A percentile compares a stretch with the other conserved stretches of the same genome.
Conservation (phyloP, 208 protist species). For the Wallacemonas collosoma region DNA sequence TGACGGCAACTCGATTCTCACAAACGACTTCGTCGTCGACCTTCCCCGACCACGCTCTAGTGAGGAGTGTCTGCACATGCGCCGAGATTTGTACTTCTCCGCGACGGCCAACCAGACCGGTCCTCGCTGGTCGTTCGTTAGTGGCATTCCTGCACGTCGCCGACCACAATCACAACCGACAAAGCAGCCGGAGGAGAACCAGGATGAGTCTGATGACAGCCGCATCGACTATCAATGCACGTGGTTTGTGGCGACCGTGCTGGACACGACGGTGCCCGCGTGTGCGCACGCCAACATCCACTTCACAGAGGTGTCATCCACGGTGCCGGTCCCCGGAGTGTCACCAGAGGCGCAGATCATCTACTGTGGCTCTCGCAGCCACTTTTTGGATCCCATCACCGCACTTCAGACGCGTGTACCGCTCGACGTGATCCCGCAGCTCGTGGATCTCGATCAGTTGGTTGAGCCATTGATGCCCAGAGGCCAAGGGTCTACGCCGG, state of each 20-base stretch:
- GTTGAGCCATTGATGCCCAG: conserved; percentile 1
- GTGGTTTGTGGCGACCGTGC: conserved; percentile 14
- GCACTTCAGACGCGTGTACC: conserved; percentile 40
- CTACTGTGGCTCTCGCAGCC: conserved; percentile 46
- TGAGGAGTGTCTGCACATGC: conserved; percentile 13
- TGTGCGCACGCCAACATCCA: background rate
- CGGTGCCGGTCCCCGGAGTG: background rate
- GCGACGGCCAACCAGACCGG: background rate
- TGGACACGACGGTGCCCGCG: background rate
- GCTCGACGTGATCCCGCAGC: conserved; percentile 25
- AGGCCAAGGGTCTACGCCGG: background rate
- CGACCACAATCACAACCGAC: background rate
- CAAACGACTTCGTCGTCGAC: conserved; percentile 2
- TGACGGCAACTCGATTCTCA: background rate
- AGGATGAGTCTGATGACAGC: background rate
- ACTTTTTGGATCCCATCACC: conserved; percentile 47
- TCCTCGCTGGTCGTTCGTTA: conserved; percentile 13
- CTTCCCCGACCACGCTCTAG: conserved; percentile 7
- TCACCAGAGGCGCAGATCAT: conserved; percentile 17
- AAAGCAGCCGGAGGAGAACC: background rate
- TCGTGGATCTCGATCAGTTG: conserved; percentile 30
- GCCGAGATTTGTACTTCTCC: conserved; percentile 13
- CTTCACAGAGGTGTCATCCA: background rate
- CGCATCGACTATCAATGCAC: conserved; percentile 18
- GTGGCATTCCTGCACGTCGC: background rate